Evolutionary conservation across 1,284 basidiomycete genomes (phyloP), one percentile per base, ranked within the genome.

Genomic region (Salmacisia buchloeana): DNA sequence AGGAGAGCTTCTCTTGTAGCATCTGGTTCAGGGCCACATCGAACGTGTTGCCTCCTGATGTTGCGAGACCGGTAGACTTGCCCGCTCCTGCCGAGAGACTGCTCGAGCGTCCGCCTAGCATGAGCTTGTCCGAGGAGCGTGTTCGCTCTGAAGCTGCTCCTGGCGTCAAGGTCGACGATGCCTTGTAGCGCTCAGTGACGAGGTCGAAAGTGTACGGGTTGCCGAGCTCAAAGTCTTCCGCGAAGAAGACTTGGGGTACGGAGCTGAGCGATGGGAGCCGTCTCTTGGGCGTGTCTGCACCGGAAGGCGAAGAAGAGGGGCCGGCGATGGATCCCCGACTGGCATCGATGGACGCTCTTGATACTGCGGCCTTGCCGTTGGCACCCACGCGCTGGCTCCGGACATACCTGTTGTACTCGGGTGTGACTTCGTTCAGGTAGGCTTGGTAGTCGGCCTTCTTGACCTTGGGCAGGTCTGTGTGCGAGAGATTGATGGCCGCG

Each of bases 1-100:
- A 89, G 13, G 92, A 93, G 62, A 97, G 86, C 75, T 88, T 89
- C 77, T 97, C 93, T n/a, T 96, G 88, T 1, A 94, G 83, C 83
- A 81, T 89, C 73, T 75, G 85, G 41, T 83, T 78, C 60, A 81
- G 63, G 46, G 79, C 66, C 36, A 72, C 61, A 61, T 72, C 70
- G 63, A 65, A 69, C 74, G 77, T 33, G 76, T 74, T n/a, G 62
- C 63, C 36, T 60, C 46, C 23, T 27, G 62, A 10, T 41, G 52
- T 10, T 31, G 41, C 38, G 33, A 21, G 29, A 12, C 18, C 21
- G 31, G 39, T 9, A 5, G 45, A 29, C 27, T 63, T 25, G 29
- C 49, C 49, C 29, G 49, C 49, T 9, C 29, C 49, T 25, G 49
- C 29, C 15, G 49, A 54, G 9, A 54, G 29, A 33, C 49, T 54